Base-by-base conservation (phyloP, 2,329 filamentous ascomycete species). In the Didymella segeticola region DNA sequence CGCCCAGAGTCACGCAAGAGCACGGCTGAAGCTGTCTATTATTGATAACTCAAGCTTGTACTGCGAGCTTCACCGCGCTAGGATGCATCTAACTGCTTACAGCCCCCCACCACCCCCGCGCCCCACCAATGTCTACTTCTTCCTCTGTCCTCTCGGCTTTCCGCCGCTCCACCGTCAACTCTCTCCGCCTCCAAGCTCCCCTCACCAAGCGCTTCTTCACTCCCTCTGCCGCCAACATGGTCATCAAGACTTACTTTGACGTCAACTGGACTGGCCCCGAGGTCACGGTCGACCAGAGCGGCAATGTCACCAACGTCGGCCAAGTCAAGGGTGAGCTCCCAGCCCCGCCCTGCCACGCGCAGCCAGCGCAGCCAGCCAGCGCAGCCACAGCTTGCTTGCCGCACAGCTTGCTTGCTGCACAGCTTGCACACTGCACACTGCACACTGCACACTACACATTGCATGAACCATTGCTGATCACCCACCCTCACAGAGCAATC, bases 191-290 rank as follows among this genome's bases (percentile, higher is more conserved):
- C 54, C 63, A 64, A 67, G 71, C 74, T 62, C 75, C 76, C 66
- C 70, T 71, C 68, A 73, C 67, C 70, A 74, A 71, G 68, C 78
- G 83, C 75, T 76, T 78, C 64, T 88, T 88, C 74, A 80, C 83
- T 75, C 81, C 85, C 71, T 82, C 89, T 76, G 79, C 88, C 72
- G 80, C 84, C 82, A 87, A 83, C 78, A 96, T 96, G 91, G 80
- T 82, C 74, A 79, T 85, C 77, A 86, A 88, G 77, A 86, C 86
- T 80, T 91, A 80, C 82, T 92, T 93, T 81, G 88, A 93, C 61
- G 73, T 89, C 60, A 57, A 68, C 57, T 91, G 88, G 89, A 81
- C 86, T 73, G 90, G 89, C 63, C 89, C 89, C 62, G 81, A 86
- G 74, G 67, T 96, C 66, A 80, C 89, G 74, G 80, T 81, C 75